phyloP scores from a whole-genome alignment of 1,284 basidiomycete species.

The Fomitopsis schrenkii region DNA sequence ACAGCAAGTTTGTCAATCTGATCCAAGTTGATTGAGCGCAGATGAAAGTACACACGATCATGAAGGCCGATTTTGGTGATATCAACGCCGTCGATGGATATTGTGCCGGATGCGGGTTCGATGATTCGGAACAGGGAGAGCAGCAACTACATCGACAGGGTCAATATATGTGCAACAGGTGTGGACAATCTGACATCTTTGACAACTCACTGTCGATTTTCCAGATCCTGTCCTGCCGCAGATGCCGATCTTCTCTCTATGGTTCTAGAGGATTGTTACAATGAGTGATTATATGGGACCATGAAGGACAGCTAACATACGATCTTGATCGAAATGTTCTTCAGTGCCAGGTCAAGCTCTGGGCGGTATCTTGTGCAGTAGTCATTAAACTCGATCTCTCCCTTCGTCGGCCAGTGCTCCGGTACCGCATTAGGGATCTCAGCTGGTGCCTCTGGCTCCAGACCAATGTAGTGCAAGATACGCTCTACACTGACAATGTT shows the following conservation, averaged over 20 bases:
- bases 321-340: conserved; percentile 66
- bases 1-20: neutral
- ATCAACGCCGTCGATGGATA: conserved; percentile 82
- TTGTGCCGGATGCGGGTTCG: conserved; percentile 76
- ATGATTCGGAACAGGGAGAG: conserved; percentile 78
- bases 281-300: neutral
- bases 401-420: conserved; percentile 72
- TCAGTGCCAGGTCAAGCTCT: conserved; percentile 76
- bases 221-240: conserved; percentile 92
- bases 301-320: conserved; percentile 31
- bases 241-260: conserved; percentile 82
- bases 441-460: conserved; percentile 75
- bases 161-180: neutral
- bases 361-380: conserved; percentile 85
- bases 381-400: conserved; percentile 75
- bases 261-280: conserved; percentile 37
- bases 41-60: conserved; percentile 45
- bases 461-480: conserved; percentile 70
- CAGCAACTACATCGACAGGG: conserved; percentile 38
- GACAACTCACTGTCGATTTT: conserved; percentile 73
- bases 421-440: conserved; percentile 68
- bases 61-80: conserved; percentile 82
- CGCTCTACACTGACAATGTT: conserved; percentile 90
- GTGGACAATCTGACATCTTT: neutral
- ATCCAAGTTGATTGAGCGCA: neutral